These are phyloP conservation scores for Chondrus crispus DNA, from an alignment of 23 red algal genomes.

Conservation along the genomic window DNA sequence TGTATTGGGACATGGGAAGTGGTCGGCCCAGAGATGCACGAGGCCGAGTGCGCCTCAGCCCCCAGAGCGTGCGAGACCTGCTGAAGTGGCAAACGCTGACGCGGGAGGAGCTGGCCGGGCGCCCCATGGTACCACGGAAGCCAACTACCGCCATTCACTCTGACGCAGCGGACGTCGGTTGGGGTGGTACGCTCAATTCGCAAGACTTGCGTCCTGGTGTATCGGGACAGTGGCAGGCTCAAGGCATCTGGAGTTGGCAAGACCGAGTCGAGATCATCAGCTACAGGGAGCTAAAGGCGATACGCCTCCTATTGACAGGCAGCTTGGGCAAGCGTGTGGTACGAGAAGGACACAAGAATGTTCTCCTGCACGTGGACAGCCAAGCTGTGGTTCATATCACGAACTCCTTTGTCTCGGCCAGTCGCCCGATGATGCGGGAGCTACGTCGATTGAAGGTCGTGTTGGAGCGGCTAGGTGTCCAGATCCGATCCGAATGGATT, in stretches of 20 bases:
- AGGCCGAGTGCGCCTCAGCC: too few relatives aligned
- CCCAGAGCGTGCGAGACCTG: constrained; percentile 20
- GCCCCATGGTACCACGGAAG: not conserved
- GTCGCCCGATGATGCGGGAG: constrained; percentile 10
- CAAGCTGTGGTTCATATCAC: constrained; percentile 27
- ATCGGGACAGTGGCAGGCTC: not conserved
- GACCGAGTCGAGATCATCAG: not conserved
- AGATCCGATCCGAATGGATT: not conserved
- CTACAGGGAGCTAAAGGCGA: constrained; percentile 16
- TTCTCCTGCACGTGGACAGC: constrained; percentile 27
- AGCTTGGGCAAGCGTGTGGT: not conserved
- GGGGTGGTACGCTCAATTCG: not conserved
- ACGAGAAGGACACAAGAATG: not conserved
- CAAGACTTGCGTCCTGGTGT: not conserved
- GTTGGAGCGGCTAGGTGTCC: not conserved
- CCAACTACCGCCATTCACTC: not conserved
- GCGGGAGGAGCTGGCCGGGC: not conserved
- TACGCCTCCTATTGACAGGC: not conserved
- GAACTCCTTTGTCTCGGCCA: constrained; percentile 22
- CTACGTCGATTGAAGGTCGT: not conserved
- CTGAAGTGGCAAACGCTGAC: not conserved
- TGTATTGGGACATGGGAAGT: not conserved
- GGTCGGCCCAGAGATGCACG: not conserved
- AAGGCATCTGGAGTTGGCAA: constrained; percentile 31
- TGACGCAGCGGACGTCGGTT: constrained; percentile 30